These are phyloP conservation scores for Myxozyma nipponensis DNA, from an alignment of 805 yeast genomes.

Conservation along the genomic window DNA sequence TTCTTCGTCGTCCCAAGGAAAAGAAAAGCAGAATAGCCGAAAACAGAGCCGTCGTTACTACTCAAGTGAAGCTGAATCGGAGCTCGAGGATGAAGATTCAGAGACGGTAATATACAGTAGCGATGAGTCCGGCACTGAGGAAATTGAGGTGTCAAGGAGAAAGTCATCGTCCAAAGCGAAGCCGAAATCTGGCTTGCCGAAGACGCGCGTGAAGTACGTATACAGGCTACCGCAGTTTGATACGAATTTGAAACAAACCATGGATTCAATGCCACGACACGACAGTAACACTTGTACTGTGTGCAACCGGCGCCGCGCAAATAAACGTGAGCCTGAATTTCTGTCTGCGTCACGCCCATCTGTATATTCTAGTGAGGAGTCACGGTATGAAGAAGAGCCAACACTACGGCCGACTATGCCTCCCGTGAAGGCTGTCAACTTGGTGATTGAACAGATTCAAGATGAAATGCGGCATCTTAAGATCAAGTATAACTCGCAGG, in stretches of 20 bases:
- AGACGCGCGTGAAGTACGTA: not conserved
- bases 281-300: constrained; percentile 17
- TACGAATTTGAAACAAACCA: constrained; percentile 1
- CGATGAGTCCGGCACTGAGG: not conserved
- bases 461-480: constrained; percentile 24
- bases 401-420: constrained; percentile 27
- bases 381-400: constrained; percentile 13
- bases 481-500: constrained; percentile 17
- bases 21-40: not conserved
- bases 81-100: not conserved
- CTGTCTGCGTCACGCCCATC: not conserved
- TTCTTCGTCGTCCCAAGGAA: not conserved
- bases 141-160: not conserved
- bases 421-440: constrained; percentile 15
- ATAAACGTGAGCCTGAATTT: not conserved
- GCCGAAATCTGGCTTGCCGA: not conserved
- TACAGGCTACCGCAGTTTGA: constrained; percentile 5
- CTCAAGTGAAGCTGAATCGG: not conserved
- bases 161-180: not conserved
- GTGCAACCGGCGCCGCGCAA: constrained; percentile 14
- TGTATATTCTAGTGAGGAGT: not conserved
- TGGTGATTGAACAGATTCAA: constrained; percentile 20
- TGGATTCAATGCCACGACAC: constrained; percentile 13
- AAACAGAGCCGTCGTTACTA: not conserved
- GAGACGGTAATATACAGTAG: not conserved